Conservation (phyloP, 352 stramenopile species). For the Phytopythium mirpurense region DNA sequence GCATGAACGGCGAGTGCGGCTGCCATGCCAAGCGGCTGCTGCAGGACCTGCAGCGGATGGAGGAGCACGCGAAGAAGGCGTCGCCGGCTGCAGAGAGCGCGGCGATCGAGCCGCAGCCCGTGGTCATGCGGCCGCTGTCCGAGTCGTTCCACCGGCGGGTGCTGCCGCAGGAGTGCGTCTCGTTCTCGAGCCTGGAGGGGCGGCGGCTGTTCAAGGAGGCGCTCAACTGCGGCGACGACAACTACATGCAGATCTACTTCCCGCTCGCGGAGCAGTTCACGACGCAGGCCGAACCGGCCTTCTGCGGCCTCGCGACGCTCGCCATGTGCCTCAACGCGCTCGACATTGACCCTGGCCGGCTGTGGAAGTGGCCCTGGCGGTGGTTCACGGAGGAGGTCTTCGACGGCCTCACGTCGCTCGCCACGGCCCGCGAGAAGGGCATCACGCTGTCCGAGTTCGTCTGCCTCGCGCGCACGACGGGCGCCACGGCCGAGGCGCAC, state of each 20-base stretch:
- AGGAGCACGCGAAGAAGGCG: not conserved
- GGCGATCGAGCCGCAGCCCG: not conserved
- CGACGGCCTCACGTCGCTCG: slow-evolving; percentile 74
- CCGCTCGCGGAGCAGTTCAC: slow-evolving; percentile 86
- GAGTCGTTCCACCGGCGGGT: slow-evolving; percentile 6
- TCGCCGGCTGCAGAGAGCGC: not conserved
- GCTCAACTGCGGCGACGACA: slow-evolving; percentile 19
- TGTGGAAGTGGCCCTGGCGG: slow-evolving; percentile 77
- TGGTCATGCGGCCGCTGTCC: not conserved
- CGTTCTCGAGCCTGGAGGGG: slow-evolving; percentile 83
- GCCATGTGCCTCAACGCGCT: slow-evolving; percentile 81
- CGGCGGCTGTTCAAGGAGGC: slow-evolving; percentile 80
- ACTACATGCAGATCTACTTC: slow-evolving; percentile 93
- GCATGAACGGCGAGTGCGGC: slow-evolving; percentile 3
- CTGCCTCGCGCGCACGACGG: slow-evolving; percentile 53
- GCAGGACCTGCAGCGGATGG: slow-evolving; percentile 4
- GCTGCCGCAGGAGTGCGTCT: slow-evolving; percentile 51
- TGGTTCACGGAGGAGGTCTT: slow-evolving; percentile 85
- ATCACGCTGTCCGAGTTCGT: slow-evolving; percentile 72
- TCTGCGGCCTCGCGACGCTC: slow-evolving; percentile 83
- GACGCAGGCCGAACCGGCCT: slow-evolving; percentile 90
- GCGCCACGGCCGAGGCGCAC: slow-evolving; percentile 26
- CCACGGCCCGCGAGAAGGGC: slow-evolving; percentile 62
- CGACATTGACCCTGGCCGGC: slow-evolving; percentile 63
- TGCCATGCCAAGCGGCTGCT: slow-evolving; percentile 8